Percentiles rank a stretch among this genome's conserved stretches.
Conservation (phyloP, 129 eudicot species). For the Heracleum sosnowskyi region DNA sequence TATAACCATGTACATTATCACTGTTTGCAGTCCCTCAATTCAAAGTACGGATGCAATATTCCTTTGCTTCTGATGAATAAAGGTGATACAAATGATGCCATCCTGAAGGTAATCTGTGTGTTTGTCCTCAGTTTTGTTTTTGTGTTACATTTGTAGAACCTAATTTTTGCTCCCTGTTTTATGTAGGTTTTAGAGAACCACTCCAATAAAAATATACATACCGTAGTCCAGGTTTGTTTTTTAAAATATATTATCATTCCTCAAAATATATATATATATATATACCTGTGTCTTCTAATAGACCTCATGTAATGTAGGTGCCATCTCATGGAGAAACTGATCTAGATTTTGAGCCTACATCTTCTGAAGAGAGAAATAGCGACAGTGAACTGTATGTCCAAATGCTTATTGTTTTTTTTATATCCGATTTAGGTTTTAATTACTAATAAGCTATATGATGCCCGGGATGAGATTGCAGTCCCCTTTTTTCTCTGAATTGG, state of each 20-base stretch:
- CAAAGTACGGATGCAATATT: constrained; percentile 60
- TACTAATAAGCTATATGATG: neutral
- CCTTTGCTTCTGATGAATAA: constrained; percentile 61
- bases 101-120: constrained; percentile 43
- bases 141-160: neutral
- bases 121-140: neutral
- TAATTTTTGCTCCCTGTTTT: neutral
- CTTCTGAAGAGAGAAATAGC: constrained; percentile 7
- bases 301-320: constrained; percentile 25
- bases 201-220: constrained; percentile 38
- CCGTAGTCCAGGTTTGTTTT: constrained; percentile 46
- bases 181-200: constrained; percentile 63
- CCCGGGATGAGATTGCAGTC: neutral
- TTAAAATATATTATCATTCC: neutral
- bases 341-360: neutral
- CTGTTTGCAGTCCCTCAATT: constrained; percentile 48
- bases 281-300: constrained; percentile 1
- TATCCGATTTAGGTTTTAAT: neutral
- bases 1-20: constrained; percentile 2
- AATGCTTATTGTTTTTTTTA: neutral
- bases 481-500: neutral
- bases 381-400: constrained; percentile 9
- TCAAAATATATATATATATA: neutral
- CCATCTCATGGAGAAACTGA: constrained; percentile 15
- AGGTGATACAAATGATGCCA: constrained; percentile 38